Evolutionary conservation across 148 eudicot genomes (phyloP), one percentile per base, ranked within the genome.

Genomic region (Gaultheria prostrata): DNA sequence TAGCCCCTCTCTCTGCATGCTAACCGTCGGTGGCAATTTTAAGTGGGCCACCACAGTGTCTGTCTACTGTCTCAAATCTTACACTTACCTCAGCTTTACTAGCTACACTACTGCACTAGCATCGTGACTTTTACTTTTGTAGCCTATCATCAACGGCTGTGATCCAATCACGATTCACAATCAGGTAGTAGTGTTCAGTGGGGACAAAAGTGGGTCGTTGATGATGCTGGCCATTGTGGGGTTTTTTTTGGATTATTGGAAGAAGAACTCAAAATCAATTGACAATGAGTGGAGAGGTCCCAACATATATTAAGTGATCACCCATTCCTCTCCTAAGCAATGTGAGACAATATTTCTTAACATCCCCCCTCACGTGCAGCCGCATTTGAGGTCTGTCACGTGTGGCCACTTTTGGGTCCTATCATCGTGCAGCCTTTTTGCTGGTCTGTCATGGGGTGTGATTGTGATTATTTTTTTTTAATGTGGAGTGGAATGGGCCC

Each of bases 1-100:
- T 28, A 12, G 0, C 32, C 3, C 20, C 4, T 13, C 43, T 39
- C 43, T 39, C 43, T 8, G 21, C 81, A 56, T 53, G 65, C 88
- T 45, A 78, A 63, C 84, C 81, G 80, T 86, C 87, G 80, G 83
- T 86, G 82, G 82, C 45, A 35, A 53, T 43, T 54, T 54, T 53
- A 24, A 24, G 81, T 67, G 84, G 87, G 59, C 81, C 82, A 35
- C 59, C 48, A 28, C 83, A 17, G 1, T 26, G 57, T 75, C 82
- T 76, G 39, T 56, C 83, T 48, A 73, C 8, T 17, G 54, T 50
- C 76, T 30, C 6, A 33, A 24, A 45, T 57, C 3, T 5, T 5
- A 18, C 13, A 61, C 71, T 56, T 46, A 80, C 45, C 15, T n/a
- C 83, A 39, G 45, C 28, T 24, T 45, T 28, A 46, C 83, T 74